Conservation (phyloP, 768 basidiomycete genomes). For the Leccinum aurantiacum region DNA sequence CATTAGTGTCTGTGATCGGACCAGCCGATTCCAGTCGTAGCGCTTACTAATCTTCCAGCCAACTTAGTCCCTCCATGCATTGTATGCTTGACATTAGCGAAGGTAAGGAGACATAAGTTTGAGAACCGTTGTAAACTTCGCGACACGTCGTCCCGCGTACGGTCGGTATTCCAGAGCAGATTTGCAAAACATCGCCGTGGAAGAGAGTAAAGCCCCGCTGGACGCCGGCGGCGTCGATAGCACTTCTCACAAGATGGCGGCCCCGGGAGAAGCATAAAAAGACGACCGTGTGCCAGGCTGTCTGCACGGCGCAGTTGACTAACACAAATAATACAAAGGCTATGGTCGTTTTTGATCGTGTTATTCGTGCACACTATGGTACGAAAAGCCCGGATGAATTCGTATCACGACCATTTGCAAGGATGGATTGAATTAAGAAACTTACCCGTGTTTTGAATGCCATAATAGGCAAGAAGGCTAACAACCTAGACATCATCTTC, state of each 20-base stretch:
- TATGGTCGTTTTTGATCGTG: slow-evolving; percentile 48
- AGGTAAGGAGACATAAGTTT: not conserved
- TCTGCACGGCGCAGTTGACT: slow-evolving; percentile 41
- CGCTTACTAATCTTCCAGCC: slow-evolving; percentile 47
- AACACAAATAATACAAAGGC: slow-evolving; percentile 50
- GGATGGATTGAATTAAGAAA: not conserved
- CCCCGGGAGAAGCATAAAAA: slow-evolving; percentile 39
- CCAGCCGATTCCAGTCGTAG: not conserved
- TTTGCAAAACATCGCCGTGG: slow-evolving; percentile 17
- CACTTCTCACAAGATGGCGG: slow-evolving; percentile 30
- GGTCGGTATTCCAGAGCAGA: slow-evolving; percentile 43
- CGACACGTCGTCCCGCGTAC: slow-evolving; percentile 25
- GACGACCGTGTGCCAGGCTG: slow-evolving; percentile 40
- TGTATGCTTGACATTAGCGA: slow-evolving; percentile 10
- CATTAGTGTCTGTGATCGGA: not conserved
- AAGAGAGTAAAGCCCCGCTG: slow-evolving; percentile 24
- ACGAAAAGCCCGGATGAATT: not conserved
- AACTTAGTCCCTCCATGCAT: slow-evolving; percentile 46
- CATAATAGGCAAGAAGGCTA: not conserved
- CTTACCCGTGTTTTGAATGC: slow-evolving; percentile 17
- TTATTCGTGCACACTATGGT: slow-evolving; percentile 46
- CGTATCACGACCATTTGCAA: not conserved
- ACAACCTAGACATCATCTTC: not conserved
- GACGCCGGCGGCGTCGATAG: slow-evolving; percentile 34
- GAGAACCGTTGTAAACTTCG: slow-evolving; percentile 16